phyloP scores from a whole-genome alignment of 495 filamentous ascomycete species.

The Aspergillus funiculosus region DNA sequence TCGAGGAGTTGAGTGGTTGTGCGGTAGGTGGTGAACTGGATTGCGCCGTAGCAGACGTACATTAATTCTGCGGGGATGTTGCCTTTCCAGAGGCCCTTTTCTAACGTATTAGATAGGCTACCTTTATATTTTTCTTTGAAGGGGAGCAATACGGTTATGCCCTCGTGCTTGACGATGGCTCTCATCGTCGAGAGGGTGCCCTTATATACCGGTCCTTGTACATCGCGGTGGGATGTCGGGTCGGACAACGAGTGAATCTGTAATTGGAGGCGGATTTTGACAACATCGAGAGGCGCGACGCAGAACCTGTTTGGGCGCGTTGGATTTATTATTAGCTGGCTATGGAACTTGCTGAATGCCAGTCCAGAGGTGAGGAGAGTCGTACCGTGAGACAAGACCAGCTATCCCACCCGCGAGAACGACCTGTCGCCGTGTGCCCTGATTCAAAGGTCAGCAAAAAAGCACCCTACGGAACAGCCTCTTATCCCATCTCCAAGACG shows the following conservation, averaged over 20 bases:
- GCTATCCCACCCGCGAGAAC: constrained; percentile 79
- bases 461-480: too few relatives aligned
- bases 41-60: constrained; percentile 81
- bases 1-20: constrained; percentile 58
- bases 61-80: constrained; percentile 92
- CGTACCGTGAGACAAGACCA: constrained; percentile 78
- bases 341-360: too few relatives aligned
- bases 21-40: constrained; percentile 90
- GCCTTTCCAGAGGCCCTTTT: constrained; percentile 89
- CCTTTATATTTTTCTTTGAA: constrained; percentile 10
- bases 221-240: constrained; percentile 47
- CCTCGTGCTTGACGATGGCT: constrained; percentile 70
- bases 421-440: constrained; percentile 80
- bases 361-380: neutral
- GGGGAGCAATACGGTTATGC: constrained; percentile 53
- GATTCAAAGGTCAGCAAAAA: constrained; percentile 1
- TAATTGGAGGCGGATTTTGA: constrained; percentile 94
- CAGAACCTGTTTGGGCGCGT: constrained; percentile 64
- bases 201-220: constrained; percentile 64
- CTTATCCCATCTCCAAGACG: too few relatives aligned
- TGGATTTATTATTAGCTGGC: neutral
- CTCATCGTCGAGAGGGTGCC: constrained; percentile 73
- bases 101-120: neutral
- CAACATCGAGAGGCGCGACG: constrained; percentile 86
- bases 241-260: constrained; percentile 76